Evolutionary conservation across 2,329 filamentous ascomycete species (phyloP), one percentile per base, ranked within the genome.

Genomic region (Pseudogymnoascus destructans): DNA sequence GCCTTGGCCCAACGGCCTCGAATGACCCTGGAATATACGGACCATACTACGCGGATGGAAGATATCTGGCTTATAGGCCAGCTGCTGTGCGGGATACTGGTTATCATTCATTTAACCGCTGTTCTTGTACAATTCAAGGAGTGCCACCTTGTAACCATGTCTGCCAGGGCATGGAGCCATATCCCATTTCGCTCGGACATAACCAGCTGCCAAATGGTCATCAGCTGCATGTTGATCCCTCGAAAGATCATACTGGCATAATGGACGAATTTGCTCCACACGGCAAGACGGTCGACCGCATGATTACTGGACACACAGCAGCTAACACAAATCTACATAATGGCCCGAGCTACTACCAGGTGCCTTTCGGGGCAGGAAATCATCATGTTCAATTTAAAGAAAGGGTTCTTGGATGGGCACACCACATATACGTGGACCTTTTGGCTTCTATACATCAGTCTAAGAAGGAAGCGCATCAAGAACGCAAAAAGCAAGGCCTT

Each of bases 351-450:
- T 52, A 52, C 46, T 52, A 52, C 15, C 46, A 52, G 15, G 25
- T 52, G n/a, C 46, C 46, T 30, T 52, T 52, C 25, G 46, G 46
- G 10, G 46, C 1, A 52, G 46, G 46, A 52, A 33, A 33, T 23
- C 38, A 49, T 15, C 57, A 75, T 63, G 67, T 70, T 10, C 74
- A 77, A 59, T 88, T 88, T 66, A 84, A 82, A 63, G 86, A 89
- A 62, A 85, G 81, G 62, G 80, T 81, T 2, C 72, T 90, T 21
- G 74, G 79, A 11, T 84, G 82, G 72, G 87, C 86, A n/a, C 84
- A 90, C 68, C 77, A 77, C 63, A 79, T 84, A 30, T 91, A 91
- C 69, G 75, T 86, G 54, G 84, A 89, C 62, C 76, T 92, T 6
- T 72, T 91, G 3, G 73, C 81, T 8, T 81, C 80, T 62, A 74